A percentile compares a stretch with the other conserved stretches of the same genome.
Conservation (phyloP, 1,284 basidiomycete species). For the Trametes sp. region DNA sequence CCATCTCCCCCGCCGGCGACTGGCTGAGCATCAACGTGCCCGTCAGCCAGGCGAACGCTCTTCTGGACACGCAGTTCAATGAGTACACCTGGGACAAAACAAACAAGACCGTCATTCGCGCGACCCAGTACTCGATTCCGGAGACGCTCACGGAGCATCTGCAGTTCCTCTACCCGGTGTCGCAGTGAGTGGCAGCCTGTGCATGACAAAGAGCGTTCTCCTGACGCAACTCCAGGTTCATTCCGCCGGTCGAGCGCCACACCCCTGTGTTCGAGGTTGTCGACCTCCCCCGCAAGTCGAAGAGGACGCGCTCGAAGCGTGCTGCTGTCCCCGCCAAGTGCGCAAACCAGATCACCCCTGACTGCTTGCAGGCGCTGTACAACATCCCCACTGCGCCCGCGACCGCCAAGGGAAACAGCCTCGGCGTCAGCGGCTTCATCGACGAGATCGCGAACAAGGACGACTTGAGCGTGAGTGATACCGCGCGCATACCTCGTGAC, state of each 20-base stretch:
- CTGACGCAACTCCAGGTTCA: constrained; percentile 28
- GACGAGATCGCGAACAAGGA: constrained; percentile 58
- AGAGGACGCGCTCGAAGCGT: constrained; percentile 29
- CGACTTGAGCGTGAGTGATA: constrained; percentile 50
- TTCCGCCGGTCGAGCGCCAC: constrained; percentile 21
- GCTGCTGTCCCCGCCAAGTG: constrained; percentile 41
- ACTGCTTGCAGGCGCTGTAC: constrained; percentile 62
- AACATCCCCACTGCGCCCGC: constrained; percentile 56
- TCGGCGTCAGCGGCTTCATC: constrained; percentile 65
- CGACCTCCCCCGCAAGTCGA: constrained; percentile 18
- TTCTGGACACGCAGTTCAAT: constrained; percentile 46
- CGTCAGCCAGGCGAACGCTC: constrained; percentile 45
- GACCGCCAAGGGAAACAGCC: constrained; percentile 52
- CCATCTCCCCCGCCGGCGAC: constrained; percentile 37
- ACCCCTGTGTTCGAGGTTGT: constrained; percentile 22
- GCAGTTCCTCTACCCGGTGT: constrained; percentile 45
- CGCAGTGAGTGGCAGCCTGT: constrained; percentile 23
- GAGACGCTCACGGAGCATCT: constrained; percentile 42
- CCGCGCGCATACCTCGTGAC: background rate
- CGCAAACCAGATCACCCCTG: constrained; percentile 56
- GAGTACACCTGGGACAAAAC: constrained; percentile 43
- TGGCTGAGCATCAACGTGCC: constrained; percentile 32
- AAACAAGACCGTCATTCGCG: constrained; percentile 41
- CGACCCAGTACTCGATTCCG: constrained; percentile 48
- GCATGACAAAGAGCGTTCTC: constrained; percentile 18